These are phyloP conservation scores for Kodamaea plutei DNA, from an alignment of 1,139 yeast species.

Conservation along the genomic window DNA sequence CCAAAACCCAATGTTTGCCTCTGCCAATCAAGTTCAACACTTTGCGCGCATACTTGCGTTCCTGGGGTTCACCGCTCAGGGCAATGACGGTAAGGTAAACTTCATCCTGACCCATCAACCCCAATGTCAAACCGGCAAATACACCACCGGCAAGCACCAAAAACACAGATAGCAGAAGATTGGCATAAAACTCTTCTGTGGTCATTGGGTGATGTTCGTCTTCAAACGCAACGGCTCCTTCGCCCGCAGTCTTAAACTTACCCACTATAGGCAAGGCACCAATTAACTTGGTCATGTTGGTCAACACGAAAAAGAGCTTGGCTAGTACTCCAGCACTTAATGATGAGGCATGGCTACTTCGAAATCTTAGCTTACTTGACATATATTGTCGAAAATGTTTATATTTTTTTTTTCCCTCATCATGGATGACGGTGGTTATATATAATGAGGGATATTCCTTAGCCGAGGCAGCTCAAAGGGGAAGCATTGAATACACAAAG, in stretches of 20 bases:
- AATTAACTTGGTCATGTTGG: conserved; percentile 26
- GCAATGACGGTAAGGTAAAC: conserved; percentile 76
- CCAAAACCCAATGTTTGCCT: conserved; percentile 98
- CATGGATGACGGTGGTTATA: too few relatives aligned
- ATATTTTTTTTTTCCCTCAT: neutral
- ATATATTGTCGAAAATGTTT: conserved; percentile 9
- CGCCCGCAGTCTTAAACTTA: neutral
- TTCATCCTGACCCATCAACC: conserved; percentile 97
- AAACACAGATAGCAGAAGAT: conserved; percentile 55
- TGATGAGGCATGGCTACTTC: conserved; percentile 23
- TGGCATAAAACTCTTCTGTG: conserved; percentile 46
- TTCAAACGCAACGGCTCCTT: conserved; percentile 2
- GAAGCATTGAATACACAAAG: too few relatives aligned
- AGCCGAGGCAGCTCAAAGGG: too few relatives aligned
- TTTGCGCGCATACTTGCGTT: conserved; percentile 66
- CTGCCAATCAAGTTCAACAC: conserved; percentile 69
- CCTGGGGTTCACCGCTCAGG: conserved; percentile 53
- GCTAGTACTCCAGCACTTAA: conserved; percentile 19
- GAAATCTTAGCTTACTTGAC: conserved; percentile 20
- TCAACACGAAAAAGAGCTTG: conserved; percentile 17
- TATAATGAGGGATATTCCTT: too few relatives aligned
- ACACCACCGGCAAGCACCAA: conserved; percentile 90
- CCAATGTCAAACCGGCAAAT: conserved; percentile 92
- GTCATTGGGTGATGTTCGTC: conserved; percentile 20
- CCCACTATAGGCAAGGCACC: conserved; percentile 12